A percentile compares a stretch with the other conserved stretches of the same genome.
Conservation (phyloP, 768 basidiomycete species). For the Collybia sordida region DNA sequence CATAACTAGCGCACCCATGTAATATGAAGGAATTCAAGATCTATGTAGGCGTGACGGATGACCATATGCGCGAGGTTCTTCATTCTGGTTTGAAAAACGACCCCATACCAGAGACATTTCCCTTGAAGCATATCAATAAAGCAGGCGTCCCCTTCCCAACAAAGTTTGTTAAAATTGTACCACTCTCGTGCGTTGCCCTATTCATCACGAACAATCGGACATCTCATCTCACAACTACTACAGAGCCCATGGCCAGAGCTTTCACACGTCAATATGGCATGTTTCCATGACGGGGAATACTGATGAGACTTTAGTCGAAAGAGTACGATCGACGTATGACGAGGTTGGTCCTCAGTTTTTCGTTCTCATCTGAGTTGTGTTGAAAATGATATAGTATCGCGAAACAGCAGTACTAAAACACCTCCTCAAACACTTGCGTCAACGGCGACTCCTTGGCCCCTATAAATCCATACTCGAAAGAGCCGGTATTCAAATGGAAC, state of each 20-base stretch:
- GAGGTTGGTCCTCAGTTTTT: conserved; percentile 46
- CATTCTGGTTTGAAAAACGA: conserved; percentile 69
- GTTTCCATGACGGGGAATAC: conserved; percentile 60
- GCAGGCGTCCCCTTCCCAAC: conserved; percentile 61
- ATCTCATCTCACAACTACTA: not conserved
- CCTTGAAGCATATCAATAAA: conserved; percentile 53
- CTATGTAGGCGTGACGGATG: conserved; percentile 60
- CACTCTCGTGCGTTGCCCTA: conserved; percentile 57
- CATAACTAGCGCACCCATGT: conserved; percentile 69
- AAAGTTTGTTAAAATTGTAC: conserved; percentile 72
- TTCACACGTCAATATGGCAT: conserved; percentile 81
- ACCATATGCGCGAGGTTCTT: conserved; percentile 69
- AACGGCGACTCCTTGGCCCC: conserved; percentile 68
- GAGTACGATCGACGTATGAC: conserved; percentile 52
- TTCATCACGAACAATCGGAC: not conserved
- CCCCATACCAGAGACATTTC: conserved; percentile 59
- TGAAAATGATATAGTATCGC: conserved; percentile 45
- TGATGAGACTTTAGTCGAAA: conserved; percentile 56
- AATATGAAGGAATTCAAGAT: conserved; percentile 85
- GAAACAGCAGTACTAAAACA: conserved; percentile 67
- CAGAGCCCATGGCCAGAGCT: conserved; percentile 71
- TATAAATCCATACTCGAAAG: conserved; percentile 58
- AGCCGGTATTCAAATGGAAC: conserved; percentile 59
- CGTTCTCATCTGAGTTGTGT: not conserved
- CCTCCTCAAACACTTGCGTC: conserved; percentile 75